Evolutionary conservation across 129 eudicot genomes (phyloP), one percentile per base, ranked within the genome.

Genomic region (Apium graveolens): DNA sequence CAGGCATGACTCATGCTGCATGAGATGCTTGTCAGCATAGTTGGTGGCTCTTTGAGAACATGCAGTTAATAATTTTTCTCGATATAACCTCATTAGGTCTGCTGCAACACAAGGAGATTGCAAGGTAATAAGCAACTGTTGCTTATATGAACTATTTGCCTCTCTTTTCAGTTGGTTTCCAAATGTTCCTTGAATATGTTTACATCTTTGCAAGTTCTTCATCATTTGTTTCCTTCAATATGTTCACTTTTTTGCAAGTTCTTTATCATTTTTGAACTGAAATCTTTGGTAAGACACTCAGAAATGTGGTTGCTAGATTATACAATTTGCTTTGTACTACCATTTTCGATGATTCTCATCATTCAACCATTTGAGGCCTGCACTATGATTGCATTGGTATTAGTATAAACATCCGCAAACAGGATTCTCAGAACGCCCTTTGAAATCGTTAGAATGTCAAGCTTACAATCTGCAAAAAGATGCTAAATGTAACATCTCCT

Each of bases 191-290:
- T 29, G 70, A 65, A 31, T 29, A 76, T 81, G 83, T 81, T 49
- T 45, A 53, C 73, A 8, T 62, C n/a, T 76, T 78, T 72, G 62
- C 69, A 71, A 85, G 70, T 72, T 78, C 55, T 32, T 69, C n/a
- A n/a, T n/a, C n/a, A n/a, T n/a, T n/a, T n/a, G n/a, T n/a, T 57
- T 63, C 14, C 38, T 29, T 29, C 38, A 65, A 31, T 29, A 76
- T 81, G 83, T 81, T 49, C 38, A 53, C 73, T 5, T 62, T 35
- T 76, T 78, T 72, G 63, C 70, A 71, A 85, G 70, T 72, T 78
- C 57, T 34, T 69, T 20, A 65, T 79, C 31, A 32, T 31, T 66
- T 75, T 66, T 39, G 9, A 68, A 10, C 34, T 75, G 60, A 39
- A 69, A 66, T 43, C 62, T 32, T 41, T 73, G 53, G 12, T 73